Evolutionary conservation across 139 green algal species (phyloP), one percentile per base, ranked within the genome.

Genomic region (Coelastrella sp.): DNA sequence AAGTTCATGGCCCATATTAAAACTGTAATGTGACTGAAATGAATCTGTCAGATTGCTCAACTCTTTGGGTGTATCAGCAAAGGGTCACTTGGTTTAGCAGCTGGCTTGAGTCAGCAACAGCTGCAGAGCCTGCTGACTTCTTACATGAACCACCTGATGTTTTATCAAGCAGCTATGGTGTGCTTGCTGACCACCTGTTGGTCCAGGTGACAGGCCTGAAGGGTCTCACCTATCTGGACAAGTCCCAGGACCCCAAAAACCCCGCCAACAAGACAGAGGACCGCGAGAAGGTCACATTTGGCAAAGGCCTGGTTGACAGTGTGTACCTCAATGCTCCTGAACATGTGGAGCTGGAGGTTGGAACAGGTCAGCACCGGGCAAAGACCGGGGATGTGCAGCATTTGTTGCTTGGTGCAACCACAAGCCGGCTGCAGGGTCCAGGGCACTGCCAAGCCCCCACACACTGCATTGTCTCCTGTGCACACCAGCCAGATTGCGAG

Each of bases 171-270:
- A 49, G 35, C 35, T 49, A 49, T 49, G 35, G 1, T 49, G 35
- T 49, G 35, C 35, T 49, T 49, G 35, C 35, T 49, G 35, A 49
- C 3, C 35, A 49, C 35, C 35, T 49, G 35, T 49, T 49, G 35
- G 3, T 49, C 63, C 78, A 91, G 88, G 88, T 91, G 22, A 68
- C 68, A 3, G 88, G 88, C 27, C 93, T 98, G 24, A 93, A 95
- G 72, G 98, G 97, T 27, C 91, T 99, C 61, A 95, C 93, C 14
- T 98, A 97, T 92, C 93, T 99, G n/a, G 96, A 99, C 94, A 99
- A 98, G 94, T 91, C 92, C 24, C 93, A 93, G 81, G 95, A 99
- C 93, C 90, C 96, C 84, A 96, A 96, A 58, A 96, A 96, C 92
- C 96, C 97, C 7, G 91, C 89, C 76, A 93, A 84, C 60, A 93